phyloP scores from a whole-genome alignment of 75 land plant species.

The Sequoiadendron giganteum region DNA sequence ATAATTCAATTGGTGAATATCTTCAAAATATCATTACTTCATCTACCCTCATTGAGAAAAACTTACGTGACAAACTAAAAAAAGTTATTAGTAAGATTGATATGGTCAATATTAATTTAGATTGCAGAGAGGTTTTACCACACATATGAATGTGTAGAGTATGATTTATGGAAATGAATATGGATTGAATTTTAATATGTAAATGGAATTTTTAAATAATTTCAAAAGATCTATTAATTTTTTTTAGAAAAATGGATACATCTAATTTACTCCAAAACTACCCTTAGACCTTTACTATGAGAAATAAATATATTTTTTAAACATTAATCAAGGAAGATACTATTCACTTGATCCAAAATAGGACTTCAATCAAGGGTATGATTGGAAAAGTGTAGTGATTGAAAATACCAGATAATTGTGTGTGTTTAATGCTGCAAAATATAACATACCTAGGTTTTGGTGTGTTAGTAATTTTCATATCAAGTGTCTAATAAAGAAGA shows the following conservation, averaged over 20 bases:
- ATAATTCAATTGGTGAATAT: slow-evolving; percentile 21
- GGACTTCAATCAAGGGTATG: slow-evolving; percentile 81
- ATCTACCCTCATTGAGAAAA: slow-evolving; percentile 46
- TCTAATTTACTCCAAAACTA: slow-evolving; percentile 87
- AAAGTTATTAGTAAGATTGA: slow-evolving; percentile 45
- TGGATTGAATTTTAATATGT: slow-evolving; percentile 81
- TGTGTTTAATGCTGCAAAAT: slow-evolving; percentile 68
- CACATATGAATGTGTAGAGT: slow-evolving; percentile 95
- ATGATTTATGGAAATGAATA: slow-evolving; percentile 93
- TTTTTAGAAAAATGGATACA: slow-evolving; percentile 73
- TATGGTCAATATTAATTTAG: slow-evolving; percentile 82
- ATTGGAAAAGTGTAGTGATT: slow-evolving; percentile 85
- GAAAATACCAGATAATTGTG: slow-evolving; percentile 85
- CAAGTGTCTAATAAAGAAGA: slow-evolving; percentile 87
- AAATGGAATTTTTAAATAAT: slow-evolving; percentile 69
- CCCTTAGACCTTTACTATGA: slow-evolving; percentile 69
- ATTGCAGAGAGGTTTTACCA: slow-evolving; percentile 87
- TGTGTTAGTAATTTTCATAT: slow-evolving; percentile 89
- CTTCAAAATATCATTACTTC: slow-evolving; percentile 52
- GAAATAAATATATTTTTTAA: slow-evolving; percentile 87
- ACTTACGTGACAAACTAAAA: slow-evolving; percentile 63
- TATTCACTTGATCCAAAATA: slow-evolving; percentile 93
- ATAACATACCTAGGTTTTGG: slow-evolving; percentile 77
- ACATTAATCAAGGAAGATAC: slow-evolving; percentile 90
- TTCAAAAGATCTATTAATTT: slow-evolving; percentile 88